Conservation (phyloP, 2,329 filamentous ascomycete genomes). For the Periconia sp. region DNA sequence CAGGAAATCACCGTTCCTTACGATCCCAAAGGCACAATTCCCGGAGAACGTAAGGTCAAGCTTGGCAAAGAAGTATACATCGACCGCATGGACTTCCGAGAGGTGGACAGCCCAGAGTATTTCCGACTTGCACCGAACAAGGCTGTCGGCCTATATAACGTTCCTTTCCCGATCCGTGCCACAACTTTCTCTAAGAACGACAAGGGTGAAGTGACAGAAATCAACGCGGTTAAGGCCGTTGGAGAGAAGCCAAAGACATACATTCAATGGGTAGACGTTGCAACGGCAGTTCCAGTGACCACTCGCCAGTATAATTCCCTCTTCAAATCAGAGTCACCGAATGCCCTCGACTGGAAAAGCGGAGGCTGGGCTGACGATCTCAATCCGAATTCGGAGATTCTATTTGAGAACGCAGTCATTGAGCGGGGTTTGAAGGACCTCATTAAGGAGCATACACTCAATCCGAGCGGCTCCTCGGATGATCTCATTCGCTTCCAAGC, state of each 20-base stretch:
- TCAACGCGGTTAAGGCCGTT: conserved; percentile 71
- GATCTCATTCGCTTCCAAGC: conserved; percentile 83
- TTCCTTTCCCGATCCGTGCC: conserved; percentile 72
- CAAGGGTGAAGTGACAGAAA: conserved; percentile 69
- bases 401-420: conserved; percentile 79
- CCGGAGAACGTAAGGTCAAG: conserved; percentile 62
- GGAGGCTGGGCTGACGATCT: conserved; percentile 85
- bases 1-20: conserved; percentile 76
- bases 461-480: conserved; percentile 42
- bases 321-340: conserved; percentile 86
- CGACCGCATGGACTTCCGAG: conserved; percentile 78
- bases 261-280: conserved; percentile 87
- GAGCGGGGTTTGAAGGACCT: conserved; percentile 86
- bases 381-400: conserved; percentile 80
- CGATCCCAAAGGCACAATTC: conserved; percentile 72
- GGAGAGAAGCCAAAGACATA: conserved; percentile 72
- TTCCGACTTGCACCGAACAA: conserved; percentile 80
- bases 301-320: conserved; percentile 80
- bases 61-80: conserved; percentile 86
- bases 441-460: conserved; percentile 59
- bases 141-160: conserved; percentile 74
- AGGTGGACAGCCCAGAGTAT: conserved; percentile 74
- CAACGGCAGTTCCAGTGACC: conserved; percentile 65
- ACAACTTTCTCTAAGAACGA: conserved; percentile 71
- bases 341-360: conserved; percentile 68